Conservation (phyloP, 148 eudicot species). For the Nepenthes mirabilis region DNA sequence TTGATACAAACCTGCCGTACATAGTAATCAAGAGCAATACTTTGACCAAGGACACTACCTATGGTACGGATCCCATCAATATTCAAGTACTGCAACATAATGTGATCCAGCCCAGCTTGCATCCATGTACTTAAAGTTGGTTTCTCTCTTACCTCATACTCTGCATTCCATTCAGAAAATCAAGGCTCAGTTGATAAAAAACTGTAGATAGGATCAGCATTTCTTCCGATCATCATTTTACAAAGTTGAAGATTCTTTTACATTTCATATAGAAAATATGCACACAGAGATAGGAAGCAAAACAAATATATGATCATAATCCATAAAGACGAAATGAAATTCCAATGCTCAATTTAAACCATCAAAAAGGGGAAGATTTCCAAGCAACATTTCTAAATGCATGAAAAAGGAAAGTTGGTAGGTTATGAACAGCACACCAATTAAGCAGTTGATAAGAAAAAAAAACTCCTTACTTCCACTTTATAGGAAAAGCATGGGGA, state of each 20-base stretch:
- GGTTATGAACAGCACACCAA: too few species aligned
- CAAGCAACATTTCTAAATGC: too few species aligned
- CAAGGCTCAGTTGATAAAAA: conserved; percentile 1
- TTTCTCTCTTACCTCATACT: conserved; percentile 85
- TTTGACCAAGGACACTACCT: conserved; percentile 98
- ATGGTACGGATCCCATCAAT: conserved; percentile 91
- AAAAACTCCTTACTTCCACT: too few species aligned
- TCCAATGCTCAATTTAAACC: too few species aligned
- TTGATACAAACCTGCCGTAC: conserved; percentile 73
- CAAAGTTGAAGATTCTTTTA: background rate
- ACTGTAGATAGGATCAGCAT: background rate
- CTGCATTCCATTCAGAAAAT: conserved; percentile 18
- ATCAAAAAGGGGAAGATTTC: too few species aligned
- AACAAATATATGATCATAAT: too few species aligned
- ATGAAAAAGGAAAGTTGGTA: too few species aligned
- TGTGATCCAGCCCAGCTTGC: conserved; percentile 85
- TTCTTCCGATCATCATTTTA: conserved; percentile 1
- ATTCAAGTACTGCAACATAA: conserved; percentile 65
- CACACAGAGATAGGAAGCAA: too few species aligned
- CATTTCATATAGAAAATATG: too few species aligned
- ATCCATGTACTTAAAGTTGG: conserved; percentile 78
- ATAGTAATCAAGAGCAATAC: conserved; percentile 94
- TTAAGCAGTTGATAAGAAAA: too few species aligned
- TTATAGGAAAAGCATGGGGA: too few species aligned
- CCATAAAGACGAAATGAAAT: too few species aligned